Evolutionary conservation across 371 early-diverging fungal species (phyloP), one percentile per base, ranked within the genome.

Genomic region (Dichotomocladium elegans): DNA sequence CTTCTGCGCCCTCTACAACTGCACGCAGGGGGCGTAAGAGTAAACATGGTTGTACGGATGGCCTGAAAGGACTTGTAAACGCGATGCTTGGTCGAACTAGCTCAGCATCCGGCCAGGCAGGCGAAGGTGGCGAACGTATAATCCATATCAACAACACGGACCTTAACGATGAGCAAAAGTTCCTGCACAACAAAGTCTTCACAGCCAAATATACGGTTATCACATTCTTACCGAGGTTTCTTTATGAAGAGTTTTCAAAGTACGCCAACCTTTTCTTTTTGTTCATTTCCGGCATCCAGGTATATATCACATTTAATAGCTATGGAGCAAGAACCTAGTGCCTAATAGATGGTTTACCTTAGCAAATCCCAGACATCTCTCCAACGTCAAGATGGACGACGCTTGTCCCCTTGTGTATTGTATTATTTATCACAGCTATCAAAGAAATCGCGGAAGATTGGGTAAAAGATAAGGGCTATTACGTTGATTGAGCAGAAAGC

Each of bases 391-490:
- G 85, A 60, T 91, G 77, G 55, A 95, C 95, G 7, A 99, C 99
- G 1, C 66, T 92, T 22, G 86, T 97, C 29, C 99, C 99, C 1
- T 81, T 99, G 31, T 60, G 78, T 5, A 81, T 96, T 52, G 97
- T 99, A 2, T 62, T 99, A 42, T 61, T 90, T 9, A 91, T 91
- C 25, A 94, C 98, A 5, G 99, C 95, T 17, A 70, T 92, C 40
- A 99, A 99, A 72, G 99, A 99, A 70, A 81, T 91, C 7, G 73
- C 96, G 44, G 99, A 99, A 67, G 99, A 99, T 66, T 77, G 82
- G 56, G 89, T 83, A 79, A 70, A 27, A 1, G 21, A 4, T 5
- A 8, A 26, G 19, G 29, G 17, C 11, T 11, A 21, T 9, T 15
- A 22, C 6, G 3, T 30, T 21, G 10, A 9, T 28, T 27, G 45